phyloP scores from a whole-genome alignment of 805 yeast genomes.

The Candida xiaguanensis region DNA sequence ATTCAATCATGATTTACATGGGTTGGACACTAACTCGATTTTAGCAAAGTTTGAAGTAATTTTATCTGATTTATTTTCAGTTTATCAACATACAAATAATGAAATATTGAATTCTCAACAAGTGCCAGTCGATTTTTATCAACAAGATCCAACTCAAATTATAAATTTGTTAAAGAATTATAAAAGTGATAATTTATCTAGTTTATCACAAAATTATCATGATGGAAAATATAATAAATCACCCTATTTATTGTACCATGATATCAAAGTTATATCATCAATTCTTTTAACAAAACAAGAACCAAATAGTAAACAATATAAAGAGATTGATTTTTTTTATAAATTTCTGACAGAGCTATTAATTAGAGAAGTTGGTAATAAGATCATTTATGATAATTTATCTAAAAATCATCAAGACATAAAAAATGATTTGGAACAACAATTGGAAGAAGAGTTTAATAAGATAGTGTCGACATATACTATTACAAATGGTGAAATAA shows the following conservation, averaged over 20 bases:
- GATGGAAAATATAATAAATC: constrained; percentile 37
- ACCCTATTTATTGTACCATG: constrained; percentile 62
- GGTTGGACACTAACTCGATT: constrained; percentile 9
- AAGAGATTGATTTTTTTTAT: constrained; percentile 57
- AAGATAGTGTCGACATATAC: constrained; percentile 53
- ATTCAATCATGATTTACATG: not conserved
- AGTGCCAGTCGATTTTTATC: constrained; percentile 47
- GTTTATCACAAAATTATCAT: constrained; percentile 40
- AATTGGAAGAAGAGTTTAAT: constrained; percentile 55
- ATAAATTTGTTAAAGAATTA: constrained; percentile 26
- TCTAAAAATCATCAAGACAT: constrained; percentile 11
- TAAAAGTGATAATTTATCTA: constrained; percentile 21
- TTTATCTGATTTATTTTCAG: constrained; percentile 21
- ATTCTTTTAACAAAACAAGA: constrained; percentile 44
- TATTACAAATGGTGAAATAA: constrained; percentile 59
- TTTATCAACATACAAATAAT: constrained; percentile 24
- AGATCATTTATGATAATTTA: constrained; percentile 8
- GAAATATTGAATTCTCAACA: constrained; percentile 15
- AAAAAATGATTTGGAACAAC: constrained; percentile 36
- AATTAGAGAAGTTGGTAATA: constrained; percentile 49
- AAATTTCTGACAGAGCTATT: constrained; percentile 60
- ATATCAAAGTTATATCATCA: constrained; percentile 54
- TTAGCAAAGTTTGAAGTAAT: constrained; percentile 11
- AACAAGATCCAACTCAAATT: constrained; percentile 41
- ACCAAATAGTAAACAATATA: constrained; percentile 48